Evolutionary conservation across 1,139 yeast genomes (phyloP).

Genomic region (Blastobotrys illinoisensis): DNA sequence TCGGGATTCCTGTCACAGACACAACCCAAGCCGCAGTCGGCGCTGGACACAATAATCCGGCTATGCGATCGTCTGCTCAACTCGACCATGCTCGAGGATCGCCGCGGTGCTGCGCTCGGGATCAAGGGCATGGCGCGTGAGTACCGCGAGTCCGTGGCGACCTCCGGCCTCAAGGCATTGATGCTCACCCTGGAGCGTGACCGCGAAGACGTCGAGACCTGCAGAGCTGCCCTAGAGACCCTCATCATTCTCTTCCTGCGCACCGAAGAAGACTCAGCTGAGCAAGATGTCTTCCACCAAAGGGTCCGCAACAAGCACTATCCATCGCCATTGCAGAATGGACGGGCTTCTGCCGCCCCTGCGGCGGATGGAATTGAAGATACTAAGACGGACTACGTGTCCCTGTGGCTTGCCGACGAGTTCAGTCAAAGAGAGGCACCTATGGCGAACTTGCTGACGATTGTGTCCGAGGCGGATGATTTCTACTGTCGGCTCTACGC

Average conservation of each 20-base stretch:
- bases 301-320: constrained; percentile 40
- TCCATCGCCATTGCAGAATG: constrained; percentile 27
- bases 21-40: constrained; percentile 54
- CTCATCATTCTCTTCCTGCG: constrained; percentile 66
- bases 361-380: constrained; percentile 9
- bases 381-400: constrained; percentile 65
- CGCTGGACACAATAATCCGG: constrained; percentile 83
- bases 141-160: constrained; percentile 85
- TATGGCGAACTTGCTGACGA: constrained; percentile 51
- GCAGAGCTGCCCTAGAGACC: constrained; percentile 81
- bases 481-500: constrained; percentile 77
- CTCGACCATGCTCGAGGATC: constrained; percentile 74
- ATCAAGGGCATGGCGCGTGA: constrained; percentile 86
- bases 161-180: constrained; percentile 76
- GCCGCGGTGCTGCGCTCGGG: constrained; percentile 88
- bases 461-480: constrained; percentile 50
- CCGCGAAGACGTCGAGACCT: constrained; percentile 60
- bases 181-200: constrained; percentile 65
- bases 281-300: constrained; percentile 40
- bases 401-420: constrained; percentile 94
- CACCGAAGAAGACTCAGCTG: constrained; percentile 41
- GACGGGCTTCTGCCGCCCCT: neutral
- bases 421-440: constrained; percentile 58
- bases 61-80: constrained; percentile 83
- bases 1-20: constrained; percentile 44